Percentiles rank a stretch among this genome's conserved stretches.
These are phyloP conservation scores for Tricholoma furcatifolium DNA, from an alignment of 768 basidiomycete genomes.

Conservation along the genomic window DNA sequence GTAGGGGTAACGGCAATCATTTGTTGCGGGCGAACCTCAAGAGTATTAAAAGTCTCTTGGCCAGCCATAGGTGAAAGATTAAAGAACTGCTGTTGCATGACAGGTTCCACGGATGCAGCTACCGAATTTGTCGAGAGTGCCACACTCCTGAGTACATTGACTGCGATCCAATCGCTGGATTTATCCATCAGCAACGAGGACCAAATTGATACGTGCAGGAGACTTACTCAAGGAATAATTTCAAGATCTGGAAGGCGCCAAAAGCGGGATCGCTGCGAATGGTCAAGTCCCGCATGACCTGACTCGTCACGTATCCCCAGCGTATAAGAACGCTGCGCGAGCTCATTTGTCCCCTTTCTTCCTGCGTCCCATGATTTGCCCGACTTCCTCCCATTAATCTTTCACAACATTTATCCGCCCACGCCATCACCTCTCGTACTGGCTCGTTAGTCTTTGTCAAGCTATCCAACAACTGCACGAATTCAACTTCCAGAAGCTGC, in stretches of 20 bases:
- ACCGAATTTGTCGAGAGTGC: conserved; percentile 90
- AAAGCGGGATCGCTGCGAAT: conserved; percentile 92
- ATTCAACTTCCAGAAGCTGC: conserved; percentile 83
- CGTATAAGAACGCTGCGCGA: conserved; percentile 85
- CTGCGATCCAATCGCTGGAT: conserved; percentile 84
- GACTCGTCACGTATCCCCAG: conserved; percentile 92
- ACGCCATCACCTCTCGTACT: conserved; percentile 83
- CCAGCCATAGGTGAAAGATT: conserved; percentile 87
- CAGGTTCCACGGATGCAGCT: conserved; percentile 87
- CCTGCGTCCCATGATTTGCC: conserved; percentile 47
- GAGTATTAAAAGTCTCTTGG: conserved; percentile 70
- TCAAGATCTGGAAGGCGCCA: conserved; percentile 89
- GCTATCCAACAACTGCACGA: conserved; percentile 72
- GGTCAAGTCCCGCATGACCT: conserved; percentile 90
- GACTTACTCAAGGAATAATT: conserved; percentile 85
- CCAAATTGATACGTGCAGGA: neutral
- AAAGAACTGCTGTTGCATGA: conserved; percentile 89
- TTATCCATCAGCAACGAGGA: conserved; percentile 17
- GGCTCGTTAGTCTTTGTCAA: conserved; percentile 74
- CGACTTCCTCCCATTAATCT: conserved; percentile 73
- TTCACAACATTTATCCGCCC: conserved; percentile 91
- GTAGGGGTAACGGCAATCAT: conserved; percentile 82
- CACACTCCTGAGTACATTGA: conserved; percentile 84
- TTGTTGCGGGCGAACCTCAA: conserved; percentile 59
- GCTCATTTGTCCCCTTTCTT: conserved; percentile 80